Evolutionary conservation across 768 basidiomycete genomes (phyloP), one percentile per base, ranked within the genome.

Genomic region (Podaxis sp.): DNA sequence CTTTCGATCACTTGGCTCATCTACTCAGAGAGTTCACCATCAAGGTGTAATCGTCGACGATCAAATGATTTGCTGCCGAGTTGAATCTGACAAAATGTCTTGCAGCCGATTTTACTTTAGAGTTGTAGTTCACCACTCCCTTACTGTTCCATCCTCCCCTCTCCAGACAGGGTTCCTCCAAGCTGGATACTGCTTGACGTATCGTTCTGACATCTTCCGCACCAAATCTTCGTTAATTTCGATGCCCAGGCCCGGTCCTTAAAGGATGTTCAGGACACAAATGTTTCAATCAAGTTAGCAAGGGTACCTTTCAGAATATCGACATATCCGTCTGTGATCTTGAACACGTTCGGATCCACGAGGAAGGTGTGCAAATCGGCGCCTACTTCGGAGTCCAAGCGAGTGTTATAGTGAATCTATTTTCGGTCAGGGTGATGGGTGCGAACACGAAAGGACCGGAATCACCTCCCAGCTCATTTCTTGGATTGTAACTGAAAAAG

Each of bases 291-390:
- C n/a, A 44, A 44, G 16, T 18, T 9, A 16, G 13, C n/a, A 18
- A 44, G n/a, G 18, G 6, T 28, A 61, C 64, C 77, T 68, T 73
- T 57, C 11, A 83, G 72, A 18, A 77, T 71, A 25, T 74, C 67
- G 59, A 88, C 72, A 65, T 82, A 75, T 3, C 87, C 83, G 36
- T 83, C 75, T 42, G 74, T 72, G 11, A 88, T 79, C 4, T 74
- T 69, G 64, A 88, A 87, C 1, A 87, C 79, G 2, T 72, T 69
- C 4, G 83, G 75, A 62, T 84, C 76, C 25, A 66, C 66, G 46
- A 89, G 69, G 71, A 86, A 88, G 1, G 86, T 87, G 64, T 82
- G 77, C 11, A 88, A 75, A 68, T 90, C 88, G 44, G 82, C 82
- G 35, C 59, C 52, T 9, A 65, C 65, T 18, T 72, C 69, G 16